Evolutionary conservation across 768 basidiomycete genomes (phyloP).

Genomic region (Antrodiella citrinella): DNA sequence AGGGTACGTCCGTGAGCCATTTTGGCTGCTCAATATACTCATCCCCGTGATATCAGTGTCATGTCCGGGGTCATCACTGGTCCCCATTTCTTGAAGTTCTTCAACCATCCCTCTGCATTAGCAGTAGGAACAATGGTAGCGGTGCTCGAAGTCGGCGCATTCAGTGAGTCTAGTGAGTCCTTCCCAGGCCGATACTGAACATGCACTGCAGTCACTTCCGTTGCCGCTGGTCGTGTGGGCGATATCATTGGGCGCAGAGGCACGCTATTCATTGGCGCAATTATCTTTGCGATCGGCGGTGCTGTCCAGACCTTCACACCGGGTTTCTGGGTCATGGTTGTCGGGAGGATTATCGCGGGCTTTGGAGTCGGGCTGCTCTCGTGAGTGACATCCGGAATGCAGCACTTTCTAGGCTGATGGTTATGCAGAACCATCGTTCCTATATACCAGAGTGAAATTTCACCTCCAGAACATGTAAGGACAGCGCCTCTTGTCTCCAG

Average conservation of each 20-base stretch:
- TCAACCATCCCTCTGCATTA: constrained; percentile 66
- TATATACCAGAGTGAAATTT: constrained; percentile 93
- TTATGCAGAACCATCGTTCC: constrained; percentile 81
- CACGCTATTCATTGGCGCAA: constrained; percentile 75
- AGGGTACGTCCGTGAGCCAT: constrained; percentile 40
- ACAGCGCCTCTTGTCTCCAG: not conserved
- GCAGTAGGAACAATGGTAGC: constrained; percentile 93
- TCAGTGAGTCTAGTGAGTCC: constrained; percentile 43
- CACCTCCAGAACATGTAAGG: constrained; percentile 77
- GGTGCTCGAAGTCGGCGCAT: constrained; percentile 88
- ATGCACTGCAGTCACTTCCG: constrained; percentile 59
- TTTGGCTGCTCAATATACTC: constrained; percentile 2
- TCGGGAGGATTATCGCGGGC: constrained; percentile 78
- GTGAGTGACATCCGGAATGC: constrained; percentile 34
- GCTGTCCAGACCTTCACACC: constrained; percentile 76
- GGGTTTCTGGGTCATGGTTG: constrained; percentile 73
- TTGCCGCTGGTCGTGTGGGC: constrained; percentile 83
- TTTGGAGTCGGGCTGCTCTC: constrained; percentile 87
- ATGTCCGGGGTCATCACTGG: constrained; percentile 92
- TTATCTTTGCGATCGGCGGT: constrained; percentile 82
- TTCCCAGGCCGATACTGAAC: not conserved
- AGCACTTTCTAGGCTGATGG: constrained; percentile 4
- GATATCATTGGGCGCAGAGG: constrained; percentile 81
- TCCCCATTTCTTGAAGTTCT: constrained; percentile 74
- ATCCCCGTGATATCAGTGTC: constrained; percentile 44